Base-by-base conservation (phyloP, 192 early-diverging fungal genomes). In the Linnemannia hyalina region DNA sequence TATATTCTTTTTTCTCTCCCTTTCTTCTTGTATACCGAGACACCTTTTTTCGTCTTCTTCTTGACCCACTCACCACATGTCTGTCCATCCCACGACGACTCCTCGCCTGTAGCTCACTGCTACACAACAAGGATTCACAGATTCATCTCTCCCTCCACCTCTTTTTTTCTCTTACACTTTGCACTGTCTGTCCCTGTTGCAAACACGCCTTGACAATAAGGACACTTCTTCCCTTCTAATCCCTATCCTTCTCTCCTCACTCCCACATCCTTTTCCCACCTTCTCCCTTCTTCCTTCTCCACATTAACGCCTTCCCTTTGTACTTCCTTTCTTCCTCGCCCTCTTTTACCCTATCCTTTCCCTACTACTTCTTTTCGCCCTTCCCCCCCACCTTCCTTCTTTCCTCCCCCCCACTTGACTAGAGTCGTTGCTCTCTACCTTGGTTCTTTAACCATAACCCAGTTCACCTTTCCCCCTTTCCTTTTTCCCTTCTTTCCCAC, bases 331-430 rank as follows among this genome's bases (percentile, higher is more conserved):
- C 70, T 20, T 41, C 44, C 40, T 60, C n/a, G 57, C n/a, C 52
- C 18, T 55, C 52, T 1, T 55, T 55, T 26, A 57, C 41, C 8
- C 42, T n/a, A 46, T 20, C 40, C 23, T 41, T 23, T 13, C 20
- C 42, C n/a, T 49, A 32, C 20, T 4, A 41, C 18, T 35, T 52
- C 54, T 55, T 35, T 57, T 41, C 18, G 29, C 54, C 16, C 29
- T 32, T 7, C 23, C 29, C 49, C 26, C 15, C 73, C 13, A 26
- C 36, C 29, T 32, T 40, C 74, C 38, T 32, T 29, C 46, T 75
- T 36, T 38, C 52, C 74, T 75, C 54, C 74, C 46, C 74, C 49
- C 32, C 74, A 52, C 46, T 57, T 52, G 47, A 52, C 74, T 75
- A 35, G 32, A 75, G 74, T 52, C 54, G 44, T 52, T 44, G 69